Base-by-base conservation (phyloP, 2,329 filamentous ascomycete genomes). In the Pestalotiopsis sp. region DNA sequence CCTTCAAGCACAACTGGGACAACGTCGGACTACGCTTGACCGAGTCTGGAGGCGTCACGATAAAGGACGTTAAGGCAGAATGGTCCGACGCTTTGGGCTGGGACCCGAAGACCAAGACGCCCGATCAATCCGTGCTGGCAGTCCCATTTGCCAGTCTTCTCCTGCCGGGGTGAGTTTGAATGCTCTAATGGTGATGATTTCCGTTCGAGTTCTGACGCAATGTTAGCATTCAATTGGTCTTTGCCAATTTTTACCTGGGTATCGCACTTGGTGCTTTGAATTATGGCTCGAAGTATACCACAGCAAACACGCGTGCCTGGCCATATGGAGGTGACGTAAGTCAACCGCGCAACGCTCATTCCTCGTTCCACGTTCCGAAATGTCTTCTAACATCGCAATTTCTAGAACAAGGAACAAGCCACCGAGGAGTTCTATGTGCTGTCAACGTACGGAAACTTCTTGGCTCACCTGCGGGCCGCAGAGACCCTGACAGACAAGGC, bases 341-440 rank as follows among this genome's bases (percentile, higher is more conserved):
- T 75, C 12, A 62, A 3, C 0, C 38, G 57, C 6, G 12, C 57
- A 27, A 60, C 13, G 31, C 7, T 36, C 13, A 6, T 36, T 3
- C 57, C 14, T 59, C 20, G 13, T 36, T 14, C 4, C 6, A 36
- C 9, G 31, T 27, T 60, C 13, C 25, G 25, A 27, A 25, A 25
- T 6, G n/a, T 60, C 7, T n/a, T 52, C 45, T 52, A 52, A 52
- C 45, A 4, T 60, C 14, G 25, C 57, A 23, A n/a, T 27, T 52
- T 36, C 17, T 9, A 83, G 80, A 83, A 83, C 76, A 91, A 91
- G 69, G 82, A 86, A 2, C 83, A 83, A 1, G 82, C 87, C 0
- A 86, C 84, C 0, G 89, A 92, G 3, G 90, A 92, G 68, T 91
- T 89, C 75, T 91, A 62, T n/a, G 91, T 92, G 66, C 83, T 92